These are phyloP conservation scores for Debaryomyces psychrophilus DNA, from an alignment of 1,139 yeast species.

Conservation along the genomic window DNA sequence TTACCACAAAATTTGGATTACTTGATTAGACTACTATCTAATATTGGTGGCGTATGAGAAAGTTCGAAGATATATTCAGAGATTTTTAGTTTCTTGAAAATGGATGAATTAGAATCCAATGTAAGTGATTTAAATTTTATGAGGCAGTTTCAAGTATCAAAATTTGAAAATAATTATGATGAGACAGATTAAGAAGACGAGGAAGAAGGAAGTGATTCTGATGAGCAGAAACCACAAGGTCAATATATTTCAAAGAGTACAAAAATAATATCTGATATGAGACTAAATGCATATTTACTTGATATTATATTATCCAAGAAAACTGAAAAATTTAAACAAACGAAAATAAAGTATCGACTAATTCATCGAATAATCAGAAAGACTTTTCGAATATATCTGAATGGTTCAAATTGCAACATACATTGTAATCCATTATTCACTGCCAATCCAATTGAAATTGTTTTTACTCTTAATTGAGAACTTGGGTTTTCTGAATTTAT, in stretches of 20 bases:
- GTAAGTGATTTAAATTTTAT: slow-evolving; percentile 1
- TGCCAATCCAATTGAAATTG: slow-evolving; percentile 16
- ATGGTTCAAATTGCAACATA: slow-evolving; percentile 13
- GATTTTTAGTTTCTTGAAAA: slow-evolving; percentile 12
- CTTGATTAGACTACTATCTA: slow-evolving; percentile 15
- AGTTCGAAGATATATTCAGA: slow-evolving; percentile 22
- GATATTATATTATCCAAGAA: neutral
- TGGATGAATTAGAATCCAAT: slow-evolving; percentile 1
- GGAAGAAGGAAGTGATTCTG: neutral
- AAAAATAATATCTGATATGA: slow-evolving; percentile 10
- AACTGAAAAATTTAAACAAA: neutral
- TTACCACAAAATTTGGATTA: slow-evolving; percentile 18
- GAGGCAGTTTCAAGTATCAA: neutral
- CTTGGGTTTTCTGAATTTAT: slow-evolving; percentile 19
- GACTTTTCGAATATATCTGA: slow-evolving; percentile 1
- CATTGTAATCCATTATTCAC: slow-evolving; percentile 3
- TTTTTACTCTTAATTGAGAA: slow-evolving; percentile 19
- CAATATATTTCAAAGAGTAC: slow-evolving; percentile 4
- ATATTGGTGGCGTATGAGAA: slow-evolving; percentile 19
- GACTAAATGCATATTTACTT: slow-evolving; percentile 7
- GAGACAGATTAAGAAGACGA: neutral
- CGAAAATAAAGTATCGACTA: neutral
- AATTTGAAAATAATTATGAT: neutral
- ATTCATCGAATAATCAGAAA: slow-evolving; percentile 1
- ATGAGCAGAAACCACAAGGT: neutral